Base-by-base conservation (phyloP, 2,329 filamentous ascomycete species). In the Plectosphaerella sp. region DNA sequence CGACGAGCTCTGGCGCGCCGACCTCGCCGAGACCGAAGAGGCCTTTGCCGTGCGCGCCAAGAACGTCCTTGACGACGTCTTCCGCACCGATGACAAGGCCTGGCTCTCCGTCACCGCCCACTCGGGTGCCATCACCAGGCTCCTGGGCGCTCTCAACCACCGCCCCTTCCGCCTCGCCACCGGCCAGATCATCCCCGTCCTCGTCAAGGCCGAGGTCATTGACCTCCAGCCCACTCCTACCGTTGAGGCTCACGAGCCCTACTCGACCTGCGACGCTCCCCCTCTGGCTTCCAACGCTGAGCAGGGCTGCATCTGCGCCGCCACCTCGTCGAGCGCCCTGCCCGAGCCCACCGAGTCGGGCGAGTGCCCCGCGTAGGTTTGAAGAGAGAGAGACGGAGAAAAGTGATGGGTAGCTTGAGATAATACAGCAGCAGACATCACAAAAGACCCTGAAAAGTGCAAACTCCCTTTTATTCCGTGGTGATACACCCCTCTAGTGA, bases 101-200 rank as follows among this genome's bases (percentile, higher is more conserved):
- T 85, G 78, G 74, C 66, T 86, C 56, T 82, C 77, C 57, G 69
- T 86, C 53, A 85, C 81, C 2, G 80, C 74, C 50, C 83, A 87
- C 66, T 79, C 76, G 18, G 83, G 83, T 6, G 76, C 81, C 60
- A 83, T 84, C 58, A 61, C 61, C 11, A 73, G 69, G 50, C 66
- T 83, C 22, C 71, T 85, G 3, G 61, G 70, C 49, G 82, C 82
- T 0, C 67, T 88, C 4, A 77, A 78, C 48, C 86, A 89, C 60
- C 76, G 78, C n/a, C 57, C 67, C 3, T 89, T 89, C 62, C 65
- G 70, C 3, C 70, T 89, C 12, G 73, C 72, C n/a, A 90, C 87
- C 0, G 86, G 87, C 9, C 79, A 83, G 52, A 78, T 86, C 8
- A 85, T 89, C 25, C 85, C 86, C 0, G 83, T 87, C 3, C 73